Evolutionary conservation across 352 stramenopile genomes (phyloP).

Genomic region (Phytopythium ostracodes): DNA sequence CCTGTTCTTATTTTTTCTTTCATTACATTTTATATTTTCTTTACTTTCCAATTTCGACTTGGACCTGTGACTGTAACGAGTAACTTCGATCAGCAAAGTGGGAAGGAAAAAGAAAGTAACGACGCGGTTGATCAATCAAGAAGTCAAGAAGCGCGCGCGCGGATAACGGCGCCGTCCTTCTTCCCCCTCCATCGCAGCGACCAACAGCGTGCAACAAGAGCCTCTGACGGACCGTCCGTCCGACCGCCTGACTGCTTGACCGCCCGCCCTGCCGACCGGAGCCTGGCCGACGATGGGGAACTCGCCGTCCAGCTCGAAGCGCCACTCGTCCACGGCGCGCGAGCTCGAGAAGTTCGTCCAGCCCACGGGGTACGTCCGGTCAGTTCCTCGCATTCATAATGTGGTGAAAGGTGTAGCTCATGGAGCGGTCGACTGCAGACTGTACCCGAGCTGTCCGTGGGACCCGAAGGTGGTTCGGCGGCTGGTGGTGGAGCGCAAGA

Average conservation of each 20-base stretch:
- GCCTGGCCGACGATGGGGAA: slow-evolving; percentile 49
- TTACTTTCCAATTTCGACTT: neutral
- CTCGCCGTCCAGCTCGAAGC: slow-evolving; percentile 43
- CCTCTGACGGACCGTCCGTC: neutral
- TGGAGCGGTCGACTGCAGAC: slow-evolving; percentile 22
- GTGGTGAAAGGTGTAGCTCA: no score
- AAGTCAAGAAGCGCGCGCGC: neutral
- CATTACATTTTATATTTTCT: neutral
- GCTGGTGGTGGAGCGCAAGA: slow-evolving; percentile 67
- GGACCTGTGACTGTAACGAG: neutral
- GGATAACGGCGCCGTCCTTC: neutral
- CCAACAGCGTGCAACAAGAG: no score
- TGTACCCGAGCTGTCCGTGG: slow-evolving; percentile 79
- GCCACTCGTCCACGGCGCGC: slow-evolving; percentile 29
- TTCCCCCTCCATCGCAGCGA: neutral
- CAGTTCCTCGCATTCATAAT: no score
- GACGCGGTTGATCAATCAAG: neutral
- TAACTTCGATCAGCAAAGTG: neutral
- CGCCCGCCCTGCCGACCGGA: neutral
- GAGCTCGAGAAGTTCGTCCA: slow-evolving; percentile 69
- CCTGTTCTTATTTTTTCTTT: neutral
- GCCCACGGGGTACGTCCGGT: slow-evolving; percentile 53
- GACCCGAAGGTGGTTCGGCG: slow-evolving; percentile 55
- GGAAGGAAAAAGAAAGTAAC: neutral
- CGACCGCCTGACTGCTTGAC: neutral